Evolutionary conservation across 768 basidiomycete species (phyloP), one percentile per base, ranked within the genome.

Genomic region (Auriscalpium microsporum): DNA sequence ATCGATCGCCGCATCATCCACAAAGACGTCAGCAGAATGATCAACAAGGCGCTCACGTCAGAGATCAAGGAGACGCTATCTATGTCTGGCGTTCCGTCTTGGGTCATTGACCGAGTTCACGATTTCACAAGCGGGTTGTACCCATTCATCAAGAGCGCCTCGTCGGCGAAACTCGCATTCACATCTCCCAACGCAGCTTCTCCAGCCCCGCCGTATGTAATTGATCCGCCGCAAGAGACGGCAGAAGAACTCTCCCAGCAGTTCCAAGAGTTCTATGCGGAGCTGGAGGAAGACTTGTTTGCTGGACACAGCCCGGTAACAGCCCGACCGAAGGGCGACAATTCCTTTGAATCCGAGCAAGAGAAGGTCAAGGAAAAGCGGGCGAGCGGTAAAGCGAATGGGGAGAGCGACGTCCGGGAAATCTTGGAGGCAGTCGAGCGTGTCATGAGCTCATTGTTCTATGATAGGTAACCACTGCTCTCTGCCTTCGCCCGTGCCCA

Each of bases 371-470:
- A 57, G 35, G 55, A 61, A 40, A 42, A 53, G 46, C 45, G 42
- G 40, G 58, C 42, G 46, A 50, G 63, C 59, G 70, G 63, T 47
- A 69, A 68, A 66, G 63, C 58, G 45, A 71, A 66, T 40, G 63
- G 64, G 45, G 28, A 28, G 28, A 28, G 28, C 28, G 61, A 60
- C 10, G 76, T 86, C 49, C 76, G 76, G 23, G 78, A 79, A 35
- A 73, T 86, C 19, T 75, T 94, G 59, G 90, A 92, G 44, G 71
- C 72, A 8, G 80, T 94, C 8, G 95, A 98, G 67, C 73, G 78
- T 7, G 72, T 83, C 2, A 65, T 96, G 11, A 87, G 85, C 51
- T 74, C 75, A 3, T 62, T 87, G 10, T 87, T 95, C 61, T 97
- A 96, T 67, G 94, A 97, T 67, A 75, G 86, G 93, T 86, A 23